These are phyloP conservation scores for Colletotrichum tamarilloi DNA, from an alignment of 2,329 filamentous ascomycete species.

Conservation along the genomic window DNA sequence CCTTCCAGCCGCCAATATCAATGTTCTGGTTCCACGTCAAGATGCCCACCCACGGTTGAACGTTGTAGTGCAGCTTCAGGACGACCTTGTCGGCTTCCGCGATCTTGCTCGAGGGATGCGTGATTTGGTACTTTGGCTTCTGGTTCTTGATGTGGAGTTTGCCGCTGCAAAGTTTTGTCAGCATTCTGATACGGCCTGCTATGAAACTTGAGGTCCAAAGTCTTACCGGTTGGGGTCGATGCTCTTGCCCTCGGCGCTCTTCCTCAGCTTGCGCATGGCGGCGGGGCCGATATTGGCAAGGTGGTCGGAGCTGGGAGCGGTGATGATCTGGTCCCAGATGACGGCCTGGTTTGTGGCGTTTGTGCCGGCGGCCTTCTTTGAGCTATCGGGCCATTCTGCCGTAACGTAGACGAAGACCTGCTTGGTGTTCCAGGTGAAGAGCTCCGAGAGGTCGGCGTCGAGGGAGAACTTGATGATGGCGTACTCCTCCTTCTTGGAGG, in stretches of 20 bases:
- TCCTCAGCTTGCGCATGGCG: conserved; percentile 70
- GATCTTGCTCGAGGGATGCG: conserved; percentile 84
- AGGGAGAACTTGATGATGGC: conserved; percentile 94
- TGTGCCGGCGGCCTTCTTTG: conserved; percentile 42
- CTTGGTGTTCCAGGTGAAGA: conserved; percentile 99
- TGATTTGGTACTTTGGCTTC: conserved; percentile 96
- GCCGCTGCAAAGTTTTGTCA: conserved; percentile 61
- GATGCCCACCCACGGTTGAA: conserved; percentile 95
- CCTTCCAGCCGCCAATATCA: conserved; percentile 72
- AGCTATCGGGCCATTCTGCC: conserved; percentile 71
- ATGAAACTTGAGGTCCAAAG: not conserved
- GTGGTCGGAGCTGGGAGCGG: conserved; percentile 74
- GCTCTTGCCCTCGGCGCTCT: conserved; percentile 68
- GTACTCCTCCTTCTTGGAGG: conserved; percentile 92
- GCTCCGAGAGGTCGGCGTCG: conserved; percentile 87
- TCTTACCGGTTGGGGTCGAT: conserved; percentile 68
- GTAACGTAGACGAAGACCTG: conserved; percentile 97
- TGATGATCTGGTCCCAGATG: conserved; percentile 97
- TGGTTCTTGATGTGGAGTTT: conserved; percentile 84
- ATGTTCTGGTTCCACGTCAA: conserved; percentile 80
- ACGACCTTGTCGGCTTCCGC: conserved; percentile 79
- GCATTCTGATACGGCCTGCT: conserved; percentile 23
- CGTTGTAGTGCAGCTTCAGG: conserved; percentile 90
- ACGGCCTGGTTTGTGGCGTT: conserved; percentile 76
- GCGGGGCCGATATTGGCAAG: conserved; percentile 69